Base-by-base conservation (phyloP, 2,329 filamentous ascomycete species). In the Diaporthe humulicola region DNA sequence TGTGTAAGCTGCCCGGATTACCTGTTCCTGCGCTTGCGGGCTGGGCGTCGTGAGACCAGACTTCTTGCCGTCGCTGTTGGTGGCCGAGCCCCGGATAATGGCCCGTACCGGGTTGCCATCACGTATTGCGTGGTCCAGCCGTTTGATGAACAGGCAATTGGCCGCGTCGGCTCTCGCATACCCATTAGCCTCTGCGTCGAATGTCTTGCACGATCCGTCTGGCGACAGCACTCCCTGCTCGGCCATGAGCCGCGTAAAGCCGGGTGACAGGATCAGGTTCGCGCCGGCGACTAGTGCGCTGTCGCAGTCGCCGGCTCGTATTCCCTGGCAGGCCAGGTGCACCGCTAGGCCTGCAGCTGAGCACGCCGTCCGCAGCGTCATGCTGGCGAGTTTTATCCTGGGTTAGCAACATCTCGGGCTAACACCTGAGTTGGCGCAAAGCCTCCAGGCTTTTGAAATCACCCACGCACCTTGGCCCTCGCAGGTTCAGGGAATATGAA, bases 161-260 rank as follows among this genome's bases (percentile, higher is more conserved):
- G 86, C 78, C 5, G 85, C 89, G 75, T 91, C 89, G 4, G 85
- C 88, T 7, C 88, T 83, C 0, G 82, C 87, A 73, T 89, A 90
- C 0, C 89, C 89, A 71, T 88, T 82, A 0, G 87, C 89, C 8
- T 81, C 78, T 3, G 82, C 80, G 58, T 88, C 86, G 75, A 87
- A 88, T 1, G 81, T 81, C 64, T 82, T 79, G 58, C 79, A 79
- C 36, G 81, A 75, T 36, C 81, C 83, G 1, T 81, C 78, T 0
- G 80, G 78, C 3, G 82, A 84, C 6, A 87, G 77, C 0, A 86
- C 79, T 2, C 83, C 82, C 45, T 84, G 79, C 48, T 83, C 79
- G 4, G 80, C 78, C 78, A 85, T 80, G 0, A 79, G 74, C 4
- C 80, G 78, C 12, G 78, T 81, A 64, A 80, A 78, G 70, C 74